phyloP scores from a whole-genome alignment of 345 rosid species.

The Murraya koenigii region DNA sequence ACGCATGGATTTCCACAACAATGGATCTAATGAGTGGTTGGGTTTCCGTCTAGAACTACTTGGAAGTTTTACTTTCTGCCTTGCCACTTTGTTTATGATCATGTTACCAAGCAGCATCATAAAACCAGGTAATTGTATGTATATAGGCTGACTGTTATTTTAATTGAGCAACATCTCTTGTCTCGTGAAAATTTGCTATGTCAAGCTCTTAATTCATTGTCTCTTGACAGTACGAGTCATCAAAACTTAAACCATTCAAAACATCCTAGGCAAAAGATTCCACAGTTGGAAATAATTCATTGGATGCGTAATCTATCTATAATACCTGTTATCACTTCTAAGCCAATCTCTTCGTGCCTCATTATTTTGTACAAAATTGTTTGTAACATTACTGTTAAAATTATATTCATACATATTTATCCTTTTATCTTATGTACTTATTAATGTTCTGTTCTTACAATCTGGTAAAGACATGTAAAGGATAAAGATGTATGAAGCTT shows the following conservation, averaged over 20 bases:
- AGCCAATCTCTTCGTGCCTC: too few species aligned
- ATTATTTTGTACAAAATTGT: too few species aligned
- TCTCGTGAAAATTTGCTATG: not conserved
- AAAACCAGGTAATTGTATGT: constrained; percentile 65
- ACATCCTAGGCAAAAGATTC: not conserved
- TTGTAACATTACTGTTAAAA: not conserved
- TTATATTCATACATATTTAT: not conserved
- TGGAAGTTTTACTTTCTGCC: constrained; percentile 76
- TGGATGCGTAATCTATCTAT: not conserved
- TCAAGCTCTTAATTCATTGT: not conserved
- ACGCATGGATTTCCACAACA: constrained; percentile 88
- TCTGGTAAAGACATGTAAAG: too few species aligned
- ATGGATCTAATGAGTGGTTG: constrained; percentile 88
- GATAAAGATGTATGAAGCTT: too few species aligned
- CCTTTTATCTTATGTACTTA: not conserved
- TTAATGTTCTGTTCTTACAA: not conserved
- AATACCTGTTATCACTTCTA: too few species aligned
- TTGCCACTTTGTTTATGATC: constrained; percentile 77
- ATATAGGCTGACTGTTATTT: not conserved
- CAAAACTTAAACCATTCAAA: not conserved
- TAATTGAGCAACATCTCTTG: not conserved
- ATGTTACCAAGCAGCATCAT: constrained; percentile 60
- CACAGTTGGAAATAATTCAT: not conserved
- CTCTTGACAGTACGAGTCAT: not conserved
- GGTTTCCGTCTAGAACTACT: constrained; percentile 83